Evolutionary conservation across 140 eudicot species (phyloP), one percentile per base, ranked within the genome.

Genomic region (Stevia rebaudiana): DNA sequence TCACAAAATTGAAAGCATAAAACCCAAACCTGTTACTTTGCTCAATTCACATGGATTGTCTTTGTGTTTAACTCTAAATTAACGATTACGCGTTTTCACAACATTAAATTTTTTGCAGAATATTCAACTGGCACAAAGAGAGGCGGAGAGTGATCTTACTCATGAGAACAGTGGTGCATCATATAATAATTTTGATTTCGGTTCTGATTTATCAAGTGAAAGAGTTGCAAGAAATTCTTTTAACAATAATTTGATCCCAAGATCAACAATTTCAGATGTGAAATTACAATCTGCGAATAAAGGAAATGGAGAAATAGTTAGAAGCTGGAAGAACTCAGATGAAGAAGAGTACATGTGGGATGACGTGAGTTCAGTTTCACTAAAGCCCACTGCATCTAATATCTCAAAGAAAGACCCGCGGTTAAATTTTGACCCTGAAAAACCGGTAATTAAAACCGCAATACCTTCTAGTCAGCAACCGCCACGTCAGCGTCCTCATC

Each of bases 341-440:
- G 98, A 87, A 79, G 98, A 91, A 77, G 96, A 91, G 85, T 91
- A 74, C 68, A 72, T 70, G 79, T 87, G 98, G 98, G 95, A 84
- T 65, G 95, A 87, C 65, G 75, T 84, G 65, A 84, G 74, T 60
- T 73, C 95, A 23, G 76, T 75, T 65, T 42, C 75, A 3, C 42
- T 61, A 41, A 81, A 58, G 70, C 80, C 77, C 35, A 71, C 77
- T 5, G 64, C 75, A 19, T 66, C 71, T 65, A 66, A 60, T 76
- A 50, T 61, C 61, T 61, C 79, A 12, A 69, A 71, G 63, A 78
- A 80, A 71, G 89, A 84, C 73, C 86, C 76, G 1, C 77, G 86
- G 83, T 17, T 76, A 53, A 69, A 76, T 64, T 78, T 78, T 24
- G 89, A 76, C 33, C 53, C 82, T 5, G 87, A 85, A 22, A 82